Evolutionary conservation across 2,329 filamentous ascomycete species (phyloP), one percentile per base, ranked within the genome.

Genomic region (Sphaceloma murrayae): DNA sequence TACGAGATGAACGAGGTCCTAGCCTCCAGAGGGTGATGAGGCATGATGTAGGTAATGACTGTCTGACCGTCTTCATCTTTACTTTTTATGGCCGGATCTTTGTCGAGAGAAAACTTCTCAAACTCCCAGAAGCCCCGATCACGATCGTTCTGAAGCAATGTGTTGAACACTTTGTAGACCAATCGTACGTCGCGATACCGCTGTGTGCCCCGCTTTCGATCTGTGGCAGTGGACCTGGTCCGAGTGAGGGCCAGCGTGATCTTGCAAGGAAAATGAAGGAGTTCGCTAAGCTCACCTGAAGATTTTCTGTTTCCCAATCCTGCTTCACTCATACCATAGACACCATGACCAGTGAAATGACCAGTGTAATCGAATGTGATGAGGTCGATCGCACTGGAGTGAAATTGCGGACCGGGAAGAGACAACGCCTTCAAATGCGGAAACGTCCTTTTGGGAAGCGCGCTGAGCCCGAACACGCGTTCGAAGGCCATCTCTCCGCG

Each of bases 1-100:
- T 7, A 14, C 10, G 34, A 38, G 19, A 38, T 38, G 34, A 38
- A 38, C n/a, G 19, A 38, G 11, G 18, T 14, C 17, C 34, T 27
- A 24, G 34, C 10, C 9, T 19, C 13, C 31, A 33, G n/a, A 17
- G 31, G 16, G 4, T 17, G 31, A 4, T 33, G 14, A 3, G 31
- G 31, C 4, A 33, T 33, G 11, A 10, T 17, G 4, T 10, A 4
- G 3, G n/a, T 13, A 17, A 4, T 10, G 9, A 17, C 19, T 8
- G 7, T 33, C 13, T 33, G 16, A 17, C 13, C 19, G 8, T 14
- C 14, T 4, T 33, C 13, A 13, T 16, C 14, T 7, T 17, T 16
- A 9, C 19, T 17, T 3, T 17, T 17, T 33, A 6, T 4, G 14
- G 16, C 11, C 5, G 31, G 8, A 33, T 9, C 13, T 4, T 3